Evolutionary conservation across 805 yeast genomes (phyloP).

Genomic region (Pichia occidentalis): DNA sequence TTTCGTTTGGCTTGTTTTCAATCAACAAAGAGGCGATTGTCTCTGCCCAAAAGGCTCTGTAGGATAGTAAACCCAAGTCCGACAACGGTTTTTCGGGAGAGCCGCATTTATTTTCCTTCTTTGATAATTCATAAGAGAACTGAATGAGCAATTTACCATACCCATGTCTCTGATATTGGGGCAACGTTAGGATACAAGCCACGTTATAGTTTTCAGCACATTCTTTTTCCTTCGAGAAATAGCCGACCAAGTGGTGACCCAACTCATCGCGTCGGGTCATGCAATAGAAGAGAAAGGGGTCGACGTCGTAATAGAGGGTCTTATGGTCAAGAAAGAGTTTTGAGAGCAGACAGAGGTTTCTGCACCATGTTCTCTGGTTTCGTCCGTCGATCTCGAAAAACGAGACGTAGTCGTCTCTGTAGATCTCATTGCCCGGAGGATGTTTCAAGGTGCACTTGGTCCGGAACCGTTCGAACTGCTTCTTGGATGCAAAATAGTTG

Average conservation of each 20-base stretch:
- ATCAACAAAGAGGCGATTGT: conserved; percentile 68
- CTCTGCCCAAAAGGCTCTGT: conserved; percentile 96
- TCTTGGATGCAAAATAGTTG: conserved; percentile 79
- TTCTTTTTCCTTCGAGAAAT: conserved; percentile 95
- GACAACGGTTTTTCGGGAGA: conserved; percentile 97
- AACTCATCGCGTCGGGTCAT: conserved; percentile 86
- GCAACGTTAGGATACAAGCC: conserved; percentile 93
- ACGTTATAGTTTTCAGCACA: conserved; percentile 92
- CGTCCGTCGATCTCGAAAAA: conserved; percentile 98
- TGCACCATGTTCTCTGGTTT: conserved; percentile 94
- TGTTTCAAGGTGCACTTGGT: conserved; percentile 82
- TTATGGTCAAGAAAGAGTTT: conserved; percentile 93
- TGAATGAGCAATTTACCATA: conserved; percentile 88
- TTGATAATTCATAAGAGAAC: conserved; percentile 85
- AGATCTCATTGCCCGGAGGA: conserved; percentile 98
- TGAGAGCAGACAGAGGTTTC: conserved; percentile 85
- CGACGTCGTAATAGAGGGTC: conserved; percentile 94
- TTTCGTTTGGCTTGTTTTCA: conserved; percentile 49
- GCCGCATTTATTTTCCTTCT: conserved; percentile 84
- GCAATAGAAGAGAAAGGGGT: conserved; percentile 92
- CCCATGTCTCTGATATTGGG: conserved; percentile 94
- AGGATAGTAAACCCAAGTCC: conserved; percentile 87
- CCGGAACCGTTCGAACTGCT: conserved; percentile 90
- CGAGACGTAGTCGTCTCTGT: conserved; percentile 85
- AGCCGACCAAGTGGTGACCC: conserved; percentile 96